A percentile compares a stretch with the other conserved stretches of the same genome.
Evolutionary conservation across 2,329 filamentous ascomycete species (phyloP).

Genomic region (Trichoderma afroharzianum): DNA sequence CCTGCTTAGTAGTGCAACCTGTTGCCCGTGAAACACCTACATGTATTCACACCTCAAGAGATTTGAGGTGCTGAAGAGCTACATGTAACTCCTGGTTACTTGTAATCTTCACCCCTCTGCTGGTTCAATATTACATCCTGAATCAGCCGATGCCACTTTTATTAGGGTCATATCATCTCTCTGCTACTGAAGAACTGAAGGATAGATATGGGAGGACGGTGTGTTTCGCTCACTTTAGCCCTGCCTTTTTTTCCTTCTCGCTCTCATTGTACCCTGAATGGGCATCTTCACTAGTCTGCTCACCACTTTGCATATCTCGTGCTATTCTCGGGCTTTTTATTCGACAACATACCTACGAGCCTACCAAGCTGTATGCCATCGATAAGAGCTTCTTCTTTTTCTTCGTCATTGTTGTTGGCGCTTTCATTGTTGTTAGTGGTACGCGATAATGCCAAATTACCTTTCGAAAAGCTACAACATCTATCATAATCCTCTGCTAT

Average conservation of each 20-base stretch:
- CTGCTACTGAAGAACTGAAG: conserved; percentile 63
- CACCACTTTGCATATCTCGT: not conserved
- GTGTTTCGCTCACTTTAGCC: no score
- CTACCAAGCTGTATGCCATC: conserved; percentile 16
- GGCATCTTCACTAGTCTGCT: not conserved
- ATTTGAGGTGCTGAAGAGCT: no score
- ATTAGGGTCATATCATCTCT: conserved; percentile 67
- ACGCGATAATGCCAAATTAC: conserved; percentile 55
- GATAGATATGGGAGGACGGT: conserved; percentile 72
- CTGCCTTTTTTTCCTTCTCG: no score
- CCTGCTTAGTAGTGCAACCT: no score
- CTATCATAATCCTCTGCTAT: conserved; percentile 83
- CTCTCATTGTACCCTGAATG: not conserved
- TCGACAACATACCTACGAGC: not conserved
- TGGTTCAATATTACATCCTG: conserved; percentile 77
- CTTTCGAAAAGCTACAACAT: conserved; percentile 79
- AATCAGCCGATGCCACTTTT: conserved; percentile 68
- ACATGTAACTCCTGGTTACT: no score
- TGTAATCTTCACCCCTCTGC: conserved; percentile 79
- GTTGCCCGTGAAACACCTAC: no score
- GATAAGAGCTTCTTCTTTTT: not conserved
- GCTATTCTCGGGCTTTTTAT: not conserved
- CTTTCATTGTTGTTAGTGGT: not conserved
- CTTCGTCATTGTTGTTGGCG: not conserved
- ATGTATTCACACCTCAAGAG: no score